Percentiles rank a stretch among this genome's conserved stretches.
These are phyloP conservation scores for Colletotrichum theobromicola DNA, from an alignment of 2,329 filamentous ascomycete species.

Conservation along the genomic window DNA sequence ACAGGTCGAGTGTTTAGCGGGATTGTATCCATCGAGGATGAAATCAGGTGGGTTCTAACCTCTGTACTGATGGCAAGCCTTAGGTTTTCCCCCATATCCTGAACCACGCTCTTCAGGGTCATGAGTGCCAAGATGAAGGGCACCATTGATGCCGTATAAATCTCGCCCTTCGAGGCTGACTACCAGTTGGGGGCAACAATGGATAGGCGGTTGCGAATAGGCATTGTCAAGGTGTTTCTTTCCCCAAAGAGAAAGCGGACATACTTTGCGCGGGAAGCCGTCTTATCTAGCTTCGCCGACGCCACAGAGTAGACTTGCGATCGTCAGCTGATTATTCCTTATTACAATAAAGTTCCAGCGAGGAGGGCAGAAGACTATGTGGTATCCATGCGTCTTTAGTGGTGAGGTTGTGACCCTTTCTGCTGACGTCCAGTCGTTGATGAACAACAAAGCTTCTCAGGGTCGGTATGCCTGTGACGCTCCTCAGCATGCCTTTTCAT, in stretches of 20 bases:
- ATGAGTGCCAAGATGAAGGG: neutral
- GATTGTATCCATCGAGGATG: neutral
- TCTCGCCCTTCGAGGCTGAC: fast-evolving
- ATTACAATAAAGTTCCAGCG: fast-evolving
- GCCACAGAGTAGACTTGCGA: neutral
- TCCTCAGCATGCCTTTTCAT: too few relatives aligned
- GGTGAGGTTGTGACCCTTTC: neutral
- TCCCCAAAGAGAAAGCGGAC: neutral
- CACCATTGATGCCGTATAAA: neutral
- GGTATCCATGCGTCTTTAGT: fast-evolving
- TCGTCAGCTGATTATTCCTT: neutral
- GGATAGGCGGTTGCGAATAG: neutral
- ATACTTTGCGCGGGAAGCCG: fast-evolving
- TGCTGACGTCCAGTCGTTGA: neutral
- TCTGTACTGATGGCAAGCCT: neutral
- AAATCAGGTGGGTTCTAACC: neutral
- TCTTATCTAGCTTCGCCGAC: neutral
- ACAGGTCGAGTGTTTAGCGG: fast-evolving
- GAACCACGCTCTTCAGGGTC: neutral
- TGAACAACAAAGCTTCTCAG: fast-evolving
- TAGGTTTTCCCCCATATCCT: neutral
- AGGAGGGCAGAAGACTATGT: neutral
- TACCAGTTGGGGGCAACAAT: neutral
- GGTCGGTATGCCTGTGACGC: neutral
- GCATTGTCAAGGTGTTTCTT: neutral